Conservation (phyloP, 148 eudicot species). For the Hydrangea macrophylla region DNA sequence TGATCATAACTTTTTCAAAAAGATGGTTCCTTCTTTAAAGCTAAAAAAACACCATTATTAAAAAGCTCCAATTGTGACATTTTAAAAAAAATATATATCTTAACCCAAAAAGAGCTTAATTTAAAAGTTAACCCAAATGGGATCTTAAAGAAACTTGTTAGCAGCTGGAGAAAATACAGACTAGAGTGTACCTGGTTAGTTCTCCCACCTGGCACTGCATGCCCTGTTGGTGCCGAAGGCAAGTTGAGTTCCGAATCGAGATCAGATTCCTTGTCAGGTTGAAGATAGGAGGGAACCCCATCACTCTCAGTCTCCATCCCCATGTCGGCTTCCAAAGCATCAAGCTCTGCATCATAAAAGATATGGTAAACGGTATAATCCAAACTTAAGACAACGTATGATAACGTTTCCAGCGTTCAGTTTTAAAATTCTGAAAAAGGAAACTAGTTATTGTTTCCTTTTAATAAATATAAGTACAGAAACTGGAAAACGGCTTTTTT, state of each 20-base stretch:
- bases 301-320: constrained; percentile 74
- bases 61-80: no score
- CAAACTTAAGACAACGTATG: no score
- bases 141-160: neutral
- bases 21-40: no score
- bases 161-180: neutral
- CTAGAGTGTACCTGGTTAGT: constrained; percentile 53
- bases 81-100: neutral
- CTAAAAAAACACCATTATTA: no score
- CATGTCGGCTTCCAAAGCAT: constrained; percentile 92
- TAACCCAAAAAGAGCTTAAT: neutral
- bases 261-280: constrained; percentile 76
- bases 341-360: constrained; percentile 84
- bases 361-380: no score
- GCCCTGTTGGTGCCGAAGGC: constrained; percentile 81
- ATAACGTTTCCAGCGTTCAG: no score
- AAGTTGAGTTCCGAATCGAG: constrained; percentile 67
- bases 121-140: neutral
- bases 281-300: constrained; percentile 91
- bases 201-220: constrained; percentile 63
- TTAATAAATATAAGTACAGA: no score
- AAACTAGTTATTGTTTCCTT: no score
- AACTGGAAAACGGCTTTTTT: no score
- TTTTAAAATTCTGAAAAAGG: no score
- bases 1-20: no score